These are phyloP conservation scores for Aspergillus tanneri DNA, from an alignment of 2,329 filamentous ascomycete genomes.

Conservation along the genomic window DNA sequence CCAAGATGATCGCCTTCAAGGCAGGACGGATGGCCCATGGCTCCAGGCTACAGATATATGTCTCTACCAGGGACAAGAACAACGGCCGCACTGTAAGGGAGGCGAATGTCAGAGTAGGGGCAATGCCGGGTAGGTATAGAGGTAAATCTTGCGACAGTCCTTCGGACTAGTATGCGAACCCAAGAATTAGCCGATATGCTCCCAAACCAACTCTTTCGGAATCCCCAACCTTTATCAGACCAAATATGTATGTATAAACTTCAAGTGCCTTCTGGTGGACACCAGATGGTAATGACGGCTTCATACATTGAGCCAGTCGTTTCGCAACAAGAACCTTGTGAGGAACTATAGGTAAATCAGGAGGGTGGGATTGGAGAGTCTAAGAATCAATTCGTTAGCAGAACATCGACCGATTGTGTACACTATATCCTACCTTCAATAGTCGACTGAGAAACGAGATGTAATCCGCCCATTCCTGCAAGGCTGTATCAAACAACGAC, in stretches of 20 bases:
- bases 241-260: slow-evolving; percentile 87
- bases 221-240: slow-evolving; percentile 67
- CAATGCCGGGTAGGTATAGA: slow-evolving; percentile 85
- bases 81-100: slow-evolving; percentile 85
- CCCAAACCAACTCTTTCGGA: not conserved
- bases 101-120: slow-evolving; percentile 87
- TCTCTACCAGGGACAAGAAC: slow-evolving; percentile 81
- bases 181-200: slow-evolving; percentile 14
- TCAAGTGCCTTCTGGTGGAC: slow-evolving; percentile 97
- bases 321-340: slow-evolving; percentile 82
- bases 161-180: slow-evolving; percentile 51
- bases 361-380: slow-evolving; percentile 84
- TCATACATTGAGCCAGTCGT: slow-evolving; percentile 90
- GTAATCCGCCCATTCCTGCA: slow-evolving; percentile 99
- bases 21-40: slow-evolving; percentile 74
- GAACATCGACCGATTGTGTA: slow-evolving; percentile 1
- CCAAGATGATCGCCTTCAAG: slow-evolving; percentile 83
- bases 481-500: slow-evolving; percentile 82
- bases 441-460: slow-evolving; percentile 93
- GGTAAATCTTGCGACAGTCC: slow-evolving; percentile 77
- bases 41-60: slow-evolving; percentile 71
- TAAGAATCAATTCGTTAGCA: slow-evolving; percentile 35
- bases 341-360: slow-evolving; percentile 70
- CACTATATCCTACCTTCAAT: slow-evolving; percentile 70
- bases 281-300: slow-evolving; percentile 87